Evolutionary conservation across 116 monocot genomes (phyloP), one percentile per base, ranked within the genome.

Genomic region (Papilionanthe hybrid): DNA sequence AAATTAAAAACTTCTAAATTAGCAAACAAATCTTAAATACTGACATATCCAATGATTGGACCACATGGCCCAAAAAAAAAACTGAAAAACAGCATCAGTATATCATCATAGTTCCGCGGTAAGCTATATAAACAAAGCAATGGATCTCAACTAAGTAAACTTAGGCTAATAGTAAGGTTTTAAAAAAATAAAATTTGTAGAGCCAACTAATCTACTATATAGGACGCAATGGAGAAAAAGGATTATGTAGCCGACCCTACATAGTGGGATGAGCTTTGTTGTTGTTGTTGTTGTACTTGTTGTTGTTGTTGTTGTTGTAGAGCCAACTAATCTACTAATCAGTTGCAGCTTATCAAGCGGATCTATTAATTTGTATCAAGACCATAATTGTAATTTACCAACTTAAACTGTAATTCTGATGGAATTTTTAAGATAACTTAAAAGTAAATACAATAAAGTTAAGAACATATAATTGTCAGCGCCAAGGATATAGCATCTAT

Each of bases 1-100:
- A 79, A 91, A 91, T 75, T 45, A 8, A 27, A 43, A 79, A 2
- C 7, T 9, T 45, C 4, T 66, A 58, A 32, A 78, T 67, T 60
- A 80, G 65, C 25, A 47, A 75, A 79, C 2, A 75, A 53, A 44
- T 13, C 50, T 75, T n/a, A 9, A 75, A 75, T 49, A 49, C 11
- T 50, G 28, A 47, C 28, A 28, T 44, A 44, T 44, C 73, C 22
- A 45, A 25, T 7, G 19, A 42, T 37, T n/a, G 7, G 9, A 73
- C 43, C 13, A 43, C 7, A 73, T 7, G 20, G 71, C 1, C 18
- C 12, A 71, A 71, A 71, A 15, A 71, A 72, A 44, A 20, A 1
- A 44, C 42, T 8, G 22, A 44, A 44, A 73, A 19, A 44, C n/a
- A 44, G 9, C 0, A 29, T 44, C 23, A 43, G 42, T 29, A 73